A percentile compares a stretch with the other conserved stretches of the same genome.
Evolutionary conservation across 495 filamentous ascomycete species (phyloP).

Genomic region (Penicillium egyptiacum): DNA sequence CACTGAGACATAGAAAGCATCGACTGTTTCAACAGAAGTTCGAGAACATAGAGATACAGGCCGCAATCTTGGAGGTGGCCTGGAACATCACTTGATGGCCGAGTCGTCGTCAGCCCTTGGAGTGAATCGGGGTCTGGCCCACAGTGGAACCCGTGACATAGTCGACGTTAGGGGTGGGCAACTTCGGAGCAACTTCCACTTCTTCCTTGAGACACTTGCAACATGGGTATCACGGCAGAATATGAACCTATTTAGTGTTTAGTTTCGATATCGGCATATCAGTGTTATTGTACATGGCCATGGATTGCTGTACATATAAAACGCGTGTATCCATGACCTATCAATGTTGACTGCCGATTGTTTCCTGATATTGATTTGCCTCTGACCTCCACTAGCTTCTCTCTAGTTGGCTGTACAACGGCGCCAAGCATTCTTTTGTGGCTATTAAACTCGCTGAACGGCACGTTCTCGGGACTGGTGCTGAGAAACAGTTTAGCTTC

Average conservation of each 20-base stretch:
- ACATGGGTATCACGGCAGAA: not conserved
- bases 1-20: too few species aligned
- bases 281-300: not conserved
- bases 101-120: conserved; percentile 25
- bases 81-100: not conserved
- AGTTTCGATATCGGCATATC: not conserved
- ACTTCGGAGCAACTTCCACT: not conserved
- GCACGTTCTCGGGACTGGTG: not conserved
- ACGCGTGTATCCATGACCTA: not conserved
- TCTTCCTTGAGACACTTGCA: not conserved
- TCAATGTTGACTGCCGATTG: not conserved
- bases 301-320: not conserved
- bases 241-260: not conserved
- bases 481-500: conserved; percentile 7
- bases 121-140: conserved; percentile 5
- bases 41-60: not conserved
- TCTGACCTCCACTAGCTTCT: not conserved
- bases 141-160: conserved; percentile 21
- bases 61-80: not conserved
- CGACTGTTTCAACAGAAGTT: not conserved
- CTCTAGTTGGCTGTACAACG: conserved; percentile 1
- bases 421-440: not conserved
- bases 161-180: conserved; percentile 1
- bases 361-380: conserved; percentile 9
- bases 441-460: not conserved